Evolutionary conservation across 228 moss, liverwort and hornwort genomes (phyloP).

Genomic region (Sphagnum magellanicum): DNA sequence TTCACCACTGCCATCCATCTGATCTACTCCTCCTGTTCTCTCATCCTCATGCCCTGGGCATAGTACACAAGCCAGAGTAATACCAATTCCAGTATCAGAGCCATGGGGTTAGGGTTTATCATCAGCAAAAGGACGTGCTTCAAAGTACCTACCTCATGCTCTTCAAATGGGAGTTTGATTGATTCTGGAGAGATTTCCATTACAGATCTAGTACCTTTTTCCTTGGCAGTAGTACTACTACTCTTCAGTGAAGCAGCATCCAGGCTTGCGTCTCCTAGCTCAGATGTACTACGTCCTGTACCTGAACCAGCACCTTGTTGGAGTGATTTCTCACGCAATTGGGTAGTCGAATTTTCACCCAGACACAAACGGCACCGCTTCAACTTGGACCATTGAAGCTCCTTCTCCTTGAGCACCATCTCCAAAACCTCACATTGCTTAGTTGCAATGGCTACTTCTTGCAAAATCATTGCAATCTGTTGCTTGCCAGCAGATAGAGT

Average conservation of each 20-base stretch:
- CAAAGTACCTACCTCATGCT: too few relatives aligned
- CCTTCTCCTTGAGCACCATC: constrained; percentile 40
- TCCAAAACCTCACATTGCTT: constrained; percentile 30
- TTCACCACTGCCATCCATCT: background rate
- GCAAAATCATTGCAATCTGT: constrained; percentile 23
- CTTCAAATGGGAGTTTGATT: too few relatives aligned
- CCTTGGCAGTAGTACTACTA: background rate
- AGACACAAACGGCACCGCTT: constrained; percentile 70
- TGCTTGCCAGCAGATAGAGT: constrained; percentile 13
- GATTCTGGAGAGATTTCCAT: too few relatives aligned
- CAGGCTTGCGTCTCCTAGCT: background rate
- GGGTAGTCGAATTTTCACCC: constrained; percentile 46
- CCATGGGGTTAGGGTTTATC: constrained; percentile 6
- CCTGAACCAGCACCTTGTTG: background rate
- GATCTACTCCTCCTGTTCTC: background rate
- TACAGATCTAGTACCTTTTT: constrained; percentile 9
- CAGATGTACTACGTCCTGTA: background rate
- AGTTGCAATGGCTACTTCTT: constrained; percentile 26
- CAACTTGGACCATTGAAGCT: constrained; percentile 44
- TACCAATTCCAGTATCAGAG: too few relatives aligned
- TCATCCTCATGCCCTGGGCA: constrained; percentile 5
- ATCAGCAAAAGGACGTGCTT: background rate
- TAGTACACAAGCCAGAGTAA: too few relatives aligned
- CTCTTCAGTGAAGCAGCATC: background rate
- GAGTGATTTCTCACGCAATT: constrained; percentile 10